Base-by-base conservation (phyloP, 2,329 filamentous ascomycete species). In the Hypoxylon sp. region DNA sequence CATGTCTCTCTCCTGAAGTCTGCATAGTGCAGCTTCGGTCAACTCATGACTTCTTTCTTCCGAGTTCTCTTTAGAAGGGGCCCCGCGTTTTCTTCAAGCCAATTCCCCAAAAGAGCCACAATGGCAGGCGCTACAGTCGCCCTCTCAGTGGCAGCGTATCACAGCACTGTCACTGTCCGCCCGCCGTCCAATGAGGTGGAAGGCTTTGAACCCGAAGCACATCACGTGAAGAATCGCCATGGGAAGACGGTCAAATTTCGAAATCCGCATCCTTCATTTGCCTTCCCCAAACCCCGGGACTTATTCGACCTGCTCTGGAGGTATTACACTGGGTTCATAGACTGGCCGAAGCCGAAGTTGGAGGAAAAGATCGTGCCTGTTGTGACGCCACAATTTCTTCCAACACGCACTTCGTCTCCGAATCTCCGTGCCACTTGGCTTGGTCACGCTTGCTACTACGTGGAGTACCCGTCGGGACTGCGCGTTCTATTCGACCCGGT, bases 401-500 rank as follows among this genome's bases (percentile, higher is more conserved):
- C 87, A 1, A 81, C 81, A 12, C 87, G 92, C 57, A 78, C 83
- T 3, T 86, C 85, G 11, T 80, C 79, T 11, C 72, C 78, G 16
- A 83, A 85, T 40, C 84, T 98, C 22, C 89, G 93, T 56, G 92
- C 94, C 32, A 98, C 95, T 40, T 97, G 95, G 95, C 88, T 98
- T 2, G 95, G 95, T 33, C 95, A 98, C 78, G 94, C 95, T 2
- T 97, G 93, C 81, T 97, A 93, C 81, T 94, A 93, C 74, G 88
- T 97, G 71, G 95, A 97, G 78, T 97, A 94, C 73, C 93, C 93
- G 1, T 85, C 87, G 12, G 95, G 95, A 0, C 83, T 98, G 55
- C 89, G 95, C 57, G 93, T 97, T 2, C 86, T 98, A 2, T 97
- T 97, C 77, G 95, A 97, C 74, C 95, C 95, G 1, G 94, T 97